phyloP scores from a whole-genome alignment of 306 rosid genomes.

The Urtica urens region DNA sequence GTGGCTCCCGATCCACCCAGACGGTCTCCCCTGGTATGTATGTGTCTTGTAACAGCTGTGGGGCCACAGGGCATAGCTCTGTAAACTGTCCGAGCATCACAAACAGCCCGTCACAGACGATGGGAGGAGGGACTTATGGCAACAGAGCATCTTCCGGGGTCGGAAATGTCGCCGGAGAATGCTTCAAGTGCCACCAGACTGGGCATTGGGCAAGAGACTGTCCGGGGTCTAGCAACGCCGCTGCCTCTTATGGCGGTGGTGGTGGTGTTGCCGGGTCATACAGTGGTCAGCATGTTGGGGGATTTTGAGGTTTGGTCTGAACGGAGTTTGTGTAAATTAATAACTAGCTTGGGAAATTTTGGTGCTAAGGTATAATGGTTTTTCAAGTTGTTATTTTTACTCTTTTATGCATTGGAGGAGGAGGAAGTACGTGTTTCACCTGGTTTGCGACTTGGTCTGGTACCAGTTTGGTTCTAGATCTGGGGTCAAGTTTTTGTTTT shows the following conservation, averaged over 20 bases:
- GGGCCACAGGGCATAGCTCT: constrained; percentile 61
- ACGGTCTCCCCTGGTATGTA: constrained; percentile 24
- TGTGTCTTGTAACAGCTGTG: constrained; percentile 52
- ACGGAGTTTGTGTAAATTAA: constrained; percentile 6
- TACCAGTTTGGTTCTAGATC: background rate
- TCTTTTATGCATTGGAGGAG: too few species aligned
- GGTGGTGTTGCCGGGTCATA: constrained; percentile 39
- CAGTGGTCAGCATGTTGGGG: constrained; percentile 31
- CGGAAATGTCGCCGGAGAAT: constrained; percentile 33
- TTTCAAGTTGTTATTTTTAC: too few species aligned
- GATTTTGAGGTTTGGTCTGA: constrained; percentile 27
- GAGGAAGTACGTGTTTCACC: too few species aligned
- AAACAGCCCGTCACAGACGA: constrained; percentile 28
- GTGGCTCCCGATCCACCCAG: constrained; percentile 22
- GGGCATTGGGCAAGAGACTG: constrained; percentile 89
- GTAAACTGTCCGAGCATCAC: constrained; percentile 42
- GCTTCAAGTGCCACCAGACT: constrained; percentile 70
- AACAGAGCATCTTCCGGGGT: constrained; percentile 21
- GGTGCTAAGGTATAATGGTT: too few species aligned
- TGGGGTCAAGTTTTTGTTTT: background rate
- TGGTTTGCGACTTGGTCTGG: too few species aligned
- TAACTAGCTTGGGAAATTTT: background rate
- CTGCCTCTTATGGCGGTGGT: constrained; percentile 46
- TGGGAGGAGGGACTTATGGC: constrained; percentile 35
- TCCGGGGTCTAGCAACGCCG: constrained; percentile 34